Evolutionary conservation across 164 flowering plant species (phyloP).

Genomic region (Berberis thunbergii): DNA sequence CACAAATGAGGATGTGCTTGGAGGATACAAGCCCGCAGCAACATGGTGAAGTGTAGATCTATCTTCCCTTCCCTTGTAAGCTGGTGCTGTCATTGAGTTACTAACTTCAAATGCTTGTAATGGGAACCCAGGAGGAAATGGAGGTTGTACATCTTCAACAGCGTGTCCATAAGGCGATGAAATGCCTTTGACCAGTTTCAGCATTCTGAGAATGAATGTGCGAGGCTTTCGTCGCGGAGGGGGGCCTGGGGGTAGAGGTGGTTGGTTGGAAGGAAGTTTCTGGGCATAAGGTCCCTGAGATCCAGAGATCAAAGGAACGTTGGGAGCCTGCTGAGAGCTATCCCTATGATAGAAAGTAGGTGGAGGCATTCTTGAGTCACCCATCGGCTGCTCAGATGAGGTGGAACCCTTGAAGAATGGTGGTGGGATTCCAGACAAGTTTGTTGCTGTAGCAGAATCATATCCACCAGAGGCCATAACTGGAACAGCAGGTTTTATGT

Average conservation of each 20-base stretch:
- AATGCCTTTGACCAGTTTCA: conserved; percentile 32
- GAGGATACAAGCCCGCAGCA: conserved; percentile 9
- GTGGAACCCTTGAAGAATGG: conserved; percentile 31
- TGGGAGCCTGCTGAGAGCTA: conserved; percentile 31
- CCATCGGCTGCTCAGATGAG: conserved; percentile 23
- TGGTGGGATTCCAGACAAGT: conserved; percentile 25
- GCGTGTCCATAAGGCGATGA: conserved; percentile 42
- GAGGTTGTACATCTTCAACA: conserved; percentile 32
- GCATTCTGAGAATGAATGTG: conserved; percentile 38
- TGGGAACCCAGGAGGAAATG: conserved; percentile 34
- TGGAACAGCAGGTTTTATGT: conserved; percentile 29
- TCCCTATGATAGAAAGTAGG: conserved; percentile 35
- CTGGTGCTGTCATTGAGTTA: conserved; percentile 14
- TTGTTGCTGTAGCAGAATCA: conserved; percentile 33
- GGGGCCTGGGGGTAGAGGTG: conserved; percentile 86
- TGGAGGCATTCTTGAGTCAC: conserved; percentile 40
- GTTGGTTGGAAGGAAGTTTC: conserved; percentile 49
- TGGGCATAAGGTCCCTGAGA: conserved; percentile 58
- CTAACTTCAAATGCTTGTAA: conserved; percentile 27
- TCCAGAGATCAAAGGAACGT: conserved; percentile 22
- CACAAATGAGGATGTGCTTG: conserved; percentile 9
- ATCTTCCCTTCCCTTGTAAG: conserved; percentile 18
- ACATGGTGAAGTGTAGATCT: conserved; percentile 8
- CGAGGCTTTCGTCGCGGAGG: conserved; percentile 55
- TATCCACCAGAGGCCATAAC: conserved; percentile 21